A percentile compares a stretch with the other conserved stretches of the same genome.
These are phyloP conservation scores for Dalbergia oliveri DNA, from an alignment of 306 rosid species.

Conservation along the genomic window DNA sequence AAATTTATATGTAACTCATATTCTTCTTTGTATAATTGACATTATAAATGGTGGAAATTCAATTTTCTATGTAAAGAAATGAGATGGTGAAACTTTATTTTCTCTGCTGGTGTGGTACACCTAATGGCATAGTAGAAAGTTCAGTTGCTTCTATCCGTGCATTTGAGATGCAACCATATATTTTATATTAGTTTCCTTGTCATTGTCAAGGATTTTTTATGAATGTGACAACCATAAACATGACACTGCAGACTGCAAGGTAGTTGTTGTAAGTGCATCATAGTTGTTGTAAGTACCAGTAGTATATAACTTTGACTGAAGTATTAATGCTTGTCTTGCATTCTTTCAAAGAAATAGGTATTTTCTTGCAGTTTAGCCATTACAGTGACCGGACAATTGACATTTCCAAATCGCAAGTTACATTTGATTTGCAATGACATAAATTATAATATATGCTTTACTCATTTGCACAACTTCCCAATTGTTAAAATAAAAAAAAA, in stretches of 20 bases:
- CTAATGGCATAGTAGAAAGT: constrained; percentile 47
- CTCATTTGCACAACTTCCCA: neutral
- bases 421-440: constrained; percentile 18
- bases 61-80: constrained; percentile 44
- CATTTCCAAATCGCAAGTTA: too few species aligned
- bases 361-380: too few species aligned
- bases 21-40: constrained; percentile 48
- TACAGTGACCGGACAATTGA: too few species aligned
- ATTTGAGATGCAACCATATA: constrained; percentile 31
- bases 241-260: constrained; percentile 36
- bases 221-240: constrained; percentile 48
- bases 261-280: constrained; percentile 8
- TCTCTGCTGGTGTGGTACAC: constrained; percentile 57
- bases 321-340: too few species aligned
- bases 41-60: constrained; percentile 39
- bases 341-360: too few species aligned
- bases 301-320: neutral
- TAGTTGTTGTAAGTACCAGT: neutral
- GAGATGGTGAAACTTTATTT: constrained; percentile 49
- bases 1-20: constrained; percentile 47
- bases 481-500: neutral
- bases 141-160: constrained; percentile 48
- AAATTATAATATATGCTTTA: constrained; percentile 26
- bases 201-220: constrained; percentile 35
- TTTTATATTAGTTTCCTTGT: constrained; percentile 35